These are phyloP conservation scores for Linnemannia schmuckeri DNA, from an alignment of 192 early-diverging fungal genomes.

Conservation along the genomic window DNA sequence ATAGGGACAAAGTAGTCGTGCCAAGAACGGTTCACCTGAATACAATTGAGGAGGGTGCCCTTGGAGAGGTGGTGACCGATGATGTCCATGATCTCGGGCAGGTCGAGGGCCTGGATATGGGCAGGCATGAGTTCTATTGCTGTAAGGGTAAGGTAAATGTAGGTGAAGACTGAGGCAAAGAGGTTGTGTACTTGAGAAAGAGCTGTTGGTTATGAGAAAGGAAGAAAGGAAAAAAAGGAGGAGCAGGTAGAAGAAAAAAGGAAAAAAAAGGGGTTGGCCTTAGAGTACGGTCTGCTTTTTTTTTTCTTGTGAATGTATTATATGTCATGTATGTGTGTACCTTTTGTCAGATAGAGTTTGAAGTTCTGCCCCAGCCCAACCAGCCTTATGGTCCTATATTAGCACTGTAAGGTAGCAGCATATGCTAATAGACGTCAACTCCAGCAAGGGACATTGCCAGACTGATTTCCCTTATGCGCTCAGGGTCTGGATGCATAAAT, in stretches of 20 bases:
- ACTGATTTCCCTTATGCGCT: not conserved
- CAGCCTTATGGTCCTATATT: too few species aligned
- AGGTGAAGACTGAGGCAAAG: not conserved
- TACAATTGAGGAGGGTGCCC: not conserved
- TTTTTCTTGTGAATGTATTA: not conserved
- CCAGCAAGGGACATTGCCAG: not conserved
- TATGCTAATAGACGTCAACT: not conserved
- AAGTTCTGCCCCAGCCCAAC: too few species aligned
- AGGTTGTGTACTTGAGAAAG: not conserved
- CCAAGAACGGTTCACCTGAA: not conserved
- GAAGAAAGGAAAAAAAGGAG: not conserved
- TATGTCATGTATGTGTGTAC: too few species aligned
- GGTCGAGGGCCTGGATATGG: not conserved
- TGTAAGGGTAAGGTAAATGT: not conserved
- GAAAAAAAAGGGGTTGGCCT: not conserved
- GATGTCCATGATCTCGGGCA: constrained; percentile 10
- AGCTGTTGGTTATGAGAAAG: not conserved
- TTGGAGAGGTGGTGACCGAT: constrained; percentile 5
- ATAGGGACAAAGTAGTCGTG: not conserved
- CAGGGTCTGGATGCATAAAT: not conserved
- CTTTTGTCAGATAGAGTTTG: too few species aligned
- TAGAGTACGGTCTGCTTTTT: not conserved
- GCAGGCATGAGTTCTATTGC: not conserved
- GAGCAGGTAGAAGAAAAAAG: not conserved
- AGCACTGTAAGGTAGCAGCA: too few species aligned